Evolutionary conservation across 2,329 filamentous ascomycete genomes (phyloP).

Genomic region (Colletotrichum falcatum): DNA sequence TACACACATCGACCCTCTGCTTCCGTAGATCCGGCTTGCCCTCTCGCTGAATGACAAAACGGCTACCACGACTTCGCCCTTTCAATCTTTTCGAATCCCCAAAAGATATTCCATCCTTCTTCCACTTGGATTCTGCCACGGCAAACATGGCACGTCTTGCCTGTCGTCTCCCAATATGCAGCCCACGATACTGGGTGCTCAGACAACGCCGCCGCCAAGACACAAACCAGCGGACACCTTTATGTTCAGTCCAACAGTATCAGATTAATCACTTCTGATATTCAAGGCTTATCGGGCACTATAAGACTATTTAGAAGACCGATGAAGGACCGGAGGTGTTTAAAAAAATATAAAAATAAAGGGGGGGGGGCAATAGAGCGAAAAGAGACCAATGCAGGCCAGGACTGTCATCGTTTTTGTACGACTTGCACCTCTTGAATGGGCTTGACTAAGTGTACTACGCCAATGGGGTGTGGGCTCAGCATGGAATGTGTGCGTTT

Average conservation of each 20-base stretch:
- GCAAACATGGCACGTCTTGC: not conserved
- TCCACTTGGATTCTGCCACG: not conserved
- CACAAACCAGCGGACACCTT: not conserved
- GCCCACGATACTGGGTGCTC: not conserved
- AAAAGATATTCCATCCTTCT: not conserved
- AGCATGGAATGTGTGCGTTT: not conserved
- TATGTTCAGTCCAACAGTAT: no score
- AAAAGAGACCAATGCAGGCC: not conserved
- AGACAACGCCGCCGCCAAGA: not conserved
- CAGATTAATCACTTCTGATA: no score
- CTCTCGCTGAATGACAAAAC: no score
- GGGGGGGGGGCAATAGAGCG: not conserved
- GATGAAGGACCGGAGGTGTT: not conserved
- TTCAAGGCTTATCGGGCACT: not conserved
- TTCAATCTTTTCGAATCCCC: not conserved
- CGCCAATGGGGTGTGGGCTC: not conserved
- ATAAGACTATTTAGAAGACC: not conserved
- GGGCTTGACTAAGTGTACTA: not conserved
- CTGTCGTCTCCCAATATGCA: no score
- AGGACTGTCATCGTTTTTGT: not conserved
- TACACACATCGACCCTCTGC: not conserved
- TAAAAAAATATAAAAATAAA: not conserved
- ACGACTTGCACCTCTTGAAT: not conserved
- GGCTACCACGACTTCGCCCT: not conserved
- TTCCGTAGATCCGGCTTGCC: no score